Evolutionary conservation across 352 stramenopile species (phyloP).

Genomic region (Globisporangium mamillatum): DNA sequence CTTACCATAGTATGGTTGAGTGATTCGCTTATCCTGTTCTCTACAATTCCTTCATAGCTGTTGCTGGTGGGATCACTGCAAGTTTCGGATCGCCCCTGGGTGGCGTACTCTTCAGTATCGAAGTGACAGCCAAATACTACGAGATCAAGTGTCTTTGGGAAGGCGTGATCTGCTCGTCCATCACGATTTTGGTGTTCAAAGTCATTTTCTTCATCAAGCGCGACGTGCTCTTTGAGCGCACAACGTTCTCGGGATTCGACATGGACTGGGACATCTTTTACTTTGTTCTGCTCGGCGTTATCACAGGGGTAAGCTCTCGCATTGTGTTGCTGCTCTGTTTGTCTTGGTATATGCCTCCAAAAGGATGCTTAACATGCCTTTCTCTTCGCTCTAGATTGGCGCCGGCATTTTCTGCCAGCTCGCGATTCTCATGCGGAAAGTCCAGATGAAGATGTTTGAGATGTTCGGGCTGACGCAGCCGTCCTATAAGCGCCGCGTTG

Average conservation of each 20-base stretch:
- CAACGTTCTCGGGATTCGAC: slow-evolving; percentile 72
- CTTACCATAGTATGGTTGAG: neutral
- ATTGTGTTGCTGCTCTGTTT: neutral
- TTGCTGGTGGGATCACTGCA: slow-evolving; percentile 75
- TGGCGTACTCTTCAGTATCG: slow-evolving; percentile 81
- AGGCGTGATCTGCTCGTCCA: slow-evolving; percentile 74
- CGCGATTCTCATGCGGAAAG: slow-evolving; percentile 37
- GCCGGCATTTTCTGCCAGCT: slow-evolving; percentile 66
- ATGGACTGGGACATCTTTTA: slow-evolving; percentile 78
- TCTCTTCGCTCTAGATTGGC: slow-evolving; percentile 32
- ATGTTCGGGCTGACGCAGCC: slow-evolving; percentile 48
- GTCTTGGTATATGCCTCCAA: neutral
- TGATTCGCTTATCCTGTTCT: neutral
- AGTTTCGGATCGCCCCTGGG: slow-evolving; percentile 79
- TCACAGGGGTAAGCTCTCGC: slow-evolving; percentile 53
- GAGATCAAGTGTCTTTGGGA: slow-evolving; percentile 86
- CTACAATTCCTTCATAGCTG: slow-evolving; percentile 22
- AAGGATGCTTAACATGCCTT: too few relatives aligned
- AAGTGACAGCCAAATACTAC: slow-evolving; percentile 84
- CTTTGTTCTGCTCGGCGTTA: slow-evolving; percentile 59
- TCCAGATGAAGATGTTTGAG: slow-evolving; percentile 54
- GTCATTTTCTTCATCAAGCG: slow-evolving; percentile 73
- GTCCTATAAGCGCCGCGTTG: slow-evolving; percentile 47
- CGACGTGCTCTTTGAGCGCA: slow-evolving; percentile 75
- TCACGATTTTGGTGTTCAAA: slow-evolving; percentile 77